Evolutionary conservation across 148 eudicot species (phyloP).

Genomic region (Spergularia bocconei): DNA sequence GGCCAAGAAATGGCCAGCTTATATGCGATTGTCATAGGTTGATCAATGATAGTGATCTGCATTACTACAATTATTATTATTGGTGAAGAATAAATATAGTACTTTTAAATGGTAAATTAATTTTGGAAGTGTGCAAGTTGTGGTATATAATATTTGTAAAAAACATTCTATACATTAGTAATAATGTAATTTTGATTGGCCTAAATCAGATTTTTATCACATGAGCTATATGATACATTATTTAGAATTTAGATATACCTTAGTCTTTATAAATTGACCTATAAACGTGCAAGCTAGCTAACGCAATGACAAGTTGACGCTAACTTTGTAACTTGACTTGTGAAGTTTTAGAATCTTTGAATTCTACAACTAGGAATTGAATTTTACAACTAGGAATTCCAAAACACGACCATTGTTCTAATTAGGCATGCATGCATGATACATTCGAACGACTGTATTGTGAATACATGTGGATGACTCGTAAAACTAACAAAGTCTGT

Average conservation of each 20-base stretch:
- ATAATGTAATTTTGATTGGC: constrained; percentile 23
- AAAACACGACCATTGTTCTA: too few species aligned
- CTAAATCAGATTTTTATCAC: constrained; percentile 21
- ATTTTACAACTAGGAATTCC: too few species aligned
- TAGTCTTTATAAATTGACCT: constrained; percentile 13
- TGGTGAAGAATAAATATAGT: not conserved
- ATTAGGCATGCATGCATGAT: too few species aligned
- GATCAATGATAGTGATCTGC: not conserved
- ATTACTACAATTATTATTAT: not conserved
- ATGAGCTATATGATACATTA: not conserved
- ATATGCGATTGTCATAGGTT: constrained; percentile 13
- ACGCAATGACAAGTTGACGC: not conserved
- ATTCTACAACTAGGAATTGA: too few species aligned
- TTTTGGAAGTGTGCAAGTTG: constrained; percentile 21
- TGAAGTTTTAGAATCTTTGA: too few species aligned
- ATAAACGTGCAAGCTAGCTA: constrained; percentile 21
- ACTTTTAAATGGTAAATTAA: not conserved
- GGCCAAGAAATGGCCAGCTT: constrained; percentile 37
- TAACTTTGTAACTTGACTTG: too few species aligned
- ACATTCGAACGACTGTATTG: too few species aligned
- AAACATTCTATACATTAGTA: constrained; percentile 29
- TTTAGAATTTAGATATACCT: not conserved
- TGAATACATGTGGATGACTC: too few species aligned
- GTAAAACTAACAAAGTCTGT: too few species aligned
- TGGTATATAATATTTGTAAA: constrained; percentile 5